Conservation (phyloP, 352 stramenopile species). For the Globisporangium spiculum region DNA sequence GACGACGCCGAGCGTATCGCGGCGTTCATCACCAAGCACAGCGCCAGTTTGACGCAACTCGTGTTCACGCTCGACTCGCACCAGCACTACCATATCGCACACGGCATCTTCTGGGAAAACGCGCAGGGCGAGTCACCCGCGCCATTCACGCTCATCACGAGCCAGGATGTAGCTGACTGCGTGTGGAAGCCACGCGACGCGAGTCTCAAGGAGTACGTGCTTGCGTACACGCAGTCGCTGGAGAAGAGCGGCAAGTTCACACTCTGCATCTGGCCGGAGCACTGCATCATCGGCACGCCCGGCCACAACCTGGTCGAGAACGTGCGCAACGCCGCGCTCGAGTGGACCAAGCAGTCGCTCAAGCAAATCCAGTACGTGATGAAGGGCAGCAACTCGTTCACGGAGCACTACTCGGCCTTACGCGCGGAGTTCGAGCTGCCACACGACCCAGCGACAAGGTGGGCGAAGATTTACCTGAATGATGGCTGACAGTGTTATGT, state of each 20-base stretch:
- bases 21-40: slow-evolving; percentile 78
- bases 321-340: slow-evolving; percentile 80
- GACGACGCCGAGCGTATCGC: slow-evolving; percentile 90
- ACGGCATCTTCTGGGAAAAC: slow-evolving; percentile 92
- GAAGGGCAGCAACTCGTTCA: slow-evolving; percentile 95
- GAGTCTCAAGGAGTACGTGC: slow-evolving; percentile 76
- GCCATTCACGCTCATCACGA: slow-evolving; percentile 93
- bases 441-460: slow-evolving; percentile 66
- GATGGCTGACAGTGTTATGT: background rate
- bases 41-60: slow-evolving; percentile 68
- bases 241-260: slow-evolving; percentile 88
- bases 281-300: slow-evolving; percentile 93
- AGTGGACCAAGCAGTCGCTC: slow-evolving; percentile 74
- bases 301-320: slow-evolving; percentile 88
- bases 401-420: slow-evolving; percentile 96
- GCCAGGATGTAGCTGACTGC: slow-evolving; percentile 62
- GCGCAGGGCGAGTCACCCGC: slow-evolving; percentile 55
- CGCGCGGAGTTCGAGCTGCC: slow-evolving; percentile 90
- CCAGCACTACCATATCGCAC: slow-evolving; percentile 94
- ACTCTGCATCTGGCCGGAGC: slow-evolving; percentile 96
- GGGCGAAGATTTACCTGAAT: background rate
- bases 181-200: slow-evolving; percentile 62
- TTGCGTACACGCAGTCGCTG: slow-evolving; percentile 89
- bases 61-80: slow-evolving; percentile 97
- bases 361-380: slow-evolving; percentile 85